phyloP scores from a whole-genome alignment of 768 basidiomycete genomes.

The Tricholoma bakamatsutake region DNA sequence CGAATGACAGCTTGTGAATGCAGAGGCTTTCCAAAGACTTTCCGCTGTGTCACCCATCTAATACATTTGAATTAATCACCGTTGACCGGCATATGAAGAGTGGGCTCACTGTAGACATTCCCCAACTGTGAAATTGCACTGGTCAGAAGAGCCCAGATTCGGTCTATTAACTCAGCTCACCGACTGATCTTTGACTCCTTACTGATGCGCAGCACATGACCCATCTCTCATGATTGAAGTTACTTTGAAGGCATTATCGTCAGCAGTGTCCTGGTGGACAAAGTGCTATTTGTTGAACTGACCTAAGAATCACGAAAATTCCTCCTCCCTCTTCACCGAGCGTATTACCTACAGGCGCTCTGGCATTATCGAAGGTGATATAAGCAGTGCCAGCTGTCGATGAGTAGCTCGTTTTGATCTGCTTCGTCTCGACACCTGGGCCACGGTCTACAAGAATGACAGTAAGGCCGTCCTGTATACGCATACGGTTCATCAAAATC shows the following conservation, averaged over 20 bases:
- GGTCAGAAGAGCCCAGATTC: background rate
- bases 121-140: slow-evolving; percentile 42
- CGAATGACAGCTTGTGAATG: slow-evolving; percentile 84
- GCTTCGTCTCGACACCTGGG: slow-evolving; percentile 68
- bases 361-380: slow-evolving; percentile 78
- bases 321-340: slow-evolving; percentile 42
- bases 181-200: slow-evolving; percentile 15
- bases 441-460: slow-evolving; percentile 26
- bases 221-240: slow-evolving; percentile 96
- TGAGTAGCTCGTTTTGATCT: slow-evolving; percentile 67
- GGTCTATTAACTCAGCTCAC: slow-evolving; percentile 4
- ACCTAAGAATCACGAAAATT: slow-evolving; percentile 28
- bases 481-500: slow-evolving; percentile 36
- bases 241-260: slow-evolving; percentile 32
- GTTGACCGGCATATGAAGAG: background rate
- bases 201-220: slow-evolving; percentile 46
- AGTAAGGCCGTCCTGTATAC: slow-evolving; percentile 40
- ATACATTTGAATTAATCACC: background rate
- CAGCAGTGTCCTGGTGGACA: background rate
- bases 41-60: slow-evolving; percentile 83
- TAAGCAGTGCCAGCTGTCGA: slow-evolving; percentile 81
- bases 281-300: background rate
- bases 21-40: slow-evolving; percentile 88
- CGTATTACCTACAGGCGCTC: slow-evolving; percentile 83
- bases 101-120: slow-evolving; percentile 70